Percentiles rank a stretch among this genome's conserved stretches.
Conservation (phyloP, 306 rosid species). For the Spatholobus suberectus region DNA sequence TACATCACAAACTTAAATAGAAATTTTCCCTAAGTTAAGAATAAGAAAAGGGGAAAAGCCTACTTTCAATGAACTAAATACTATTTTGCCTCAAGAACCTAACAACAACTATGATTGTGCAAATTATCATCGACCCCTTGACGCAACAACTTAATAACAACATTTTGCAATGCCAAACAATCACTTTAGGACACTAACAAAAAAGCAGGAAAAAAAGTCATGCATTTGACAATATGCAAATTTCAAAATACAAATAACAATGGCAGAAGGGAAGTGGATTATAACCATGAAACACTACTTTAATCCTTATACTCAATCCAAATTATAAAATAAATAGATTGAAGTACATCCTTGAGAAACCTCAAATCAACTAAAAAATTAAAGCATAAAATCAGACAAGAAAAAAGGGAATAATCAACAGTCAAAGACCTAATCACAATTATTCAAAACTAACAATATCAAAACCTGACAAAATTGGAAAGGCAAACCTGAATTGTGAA, state of each 20-base stretch:
- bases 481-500: neutral
- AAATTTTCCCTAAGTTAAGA: neutral
- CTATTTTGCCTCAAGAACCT: neutral
- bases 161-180: neutral
- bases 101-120: neutral
- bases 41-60: neutral
- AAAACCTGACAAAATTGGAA: slow-evolving; percentile 34
- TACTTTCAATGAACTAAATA: neutral
- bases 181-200: slow-evolving; percentile 8
- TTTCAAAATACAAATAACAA: neutral
- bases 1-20: neutral
- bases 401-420: neutral
- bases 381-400: slow-evolving; percentile 12
- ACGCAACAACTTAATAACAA: too few relatives aligned
- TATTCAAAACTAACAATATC: slow-evolving; percentile 43
- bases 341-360: neutral
- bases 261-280: slow-evolving; percentile 12
- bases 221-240: neutral
- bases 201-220: neutral
- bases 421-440: slow-evolving; percentile 44
- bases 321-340: neutral
- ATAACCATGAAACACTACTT: slow-evolving; percentile 29
- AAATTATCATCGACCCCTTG: slow-evolving; percentile 3
- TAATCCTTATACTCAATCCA: neutral
- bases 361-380: slow-evolving; percentile 44